Evolutionary conservation across 2,329 filamentous ascomycete genomes (phyloP), one percentile per base, ranked within the genome.

Genomic region (Colletotrichum camelliae): DNA sequence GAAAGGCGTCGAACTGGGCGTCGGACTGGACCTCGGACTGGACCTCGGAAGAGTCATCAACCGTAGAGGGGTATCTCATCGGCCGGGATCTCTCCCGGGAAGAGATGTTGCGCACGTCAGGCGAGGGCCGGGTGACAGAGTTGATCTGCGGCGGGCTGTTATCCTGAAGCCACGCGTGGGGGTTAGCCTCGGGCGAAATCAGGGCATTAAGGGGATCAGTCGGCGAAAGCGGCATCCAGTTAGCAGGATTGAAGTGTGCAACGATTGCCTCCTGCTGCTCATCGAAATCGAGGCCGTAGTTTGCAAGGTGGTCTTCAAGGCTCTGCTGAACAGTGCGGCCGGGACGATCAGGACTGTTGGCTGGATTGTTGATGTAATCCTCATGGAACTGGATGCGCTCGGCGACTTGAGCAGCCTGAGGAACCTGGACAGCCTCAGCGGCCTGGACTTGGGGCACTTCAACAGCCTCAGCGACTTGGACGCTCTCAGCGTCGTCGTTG

Each of bases 361-460:
- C 18, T 48, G 18, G 5, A 48, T 48, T n/a, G 3, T 31, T 31
- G 29, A 8, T 31, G 29, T 31, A 31, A 31, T 48, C n/a, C 39
- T 48, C 18, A 18, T 48, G n/a, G 39, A 48, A 0, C n/a, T 4
- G 18, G 18, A 10, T 9, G 18, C n/a, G 39, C 39, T 48, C 39
- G 0, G 58, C 16, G 18, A 7, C 1, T 57, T 27, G 52, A 48
- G 39, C 43, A 0, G 43, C 43, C n/a, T 52, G 43, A 7, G 43
- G n/a, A 13, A 52, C 43, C 1, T 21, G n/a, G 0, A 52, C n/a
- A 52, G 43, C 43, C n/a, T 52, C n/a, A 1, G n/a, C 43, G 0
- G 43, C 43, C 12, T 24, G n/a, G 6, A n/a, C 43, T 10, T 21
- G 43, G 0, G 43, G 43, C 0, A 24, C 43, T 52, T 21, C n/a